Percentiles rank a stretch among this genome's conserved stretches.
Conservation (phyloP, 139 green algal genomes). For the Chloropicon primus region DNA sequence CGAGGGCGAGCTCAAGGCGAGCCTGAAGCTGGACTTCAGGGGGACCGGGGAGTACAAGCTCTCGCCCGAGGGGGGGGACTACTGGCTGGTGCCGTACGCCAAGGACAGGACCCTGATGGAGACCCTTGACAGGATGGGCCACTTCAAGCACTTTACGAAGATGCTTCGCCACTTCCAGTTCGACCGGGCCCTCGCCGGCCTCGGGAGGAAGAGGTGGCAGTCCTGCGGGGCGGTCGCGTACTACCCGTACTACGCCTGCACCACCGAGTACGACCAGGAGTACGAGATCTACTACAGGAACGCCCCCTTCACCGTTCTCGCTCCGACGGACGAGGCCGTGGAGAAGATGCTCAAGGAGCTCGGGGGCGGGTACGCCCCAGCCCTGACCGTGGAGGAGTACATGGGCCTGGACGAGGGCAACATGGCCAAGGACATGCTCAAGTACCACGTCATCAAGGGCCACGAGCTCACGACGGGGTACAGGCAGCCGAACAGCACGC, state of each 20-base stretch:
- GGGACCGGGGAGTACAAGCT: not conserved
- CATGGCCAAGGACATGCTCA: not conserved
- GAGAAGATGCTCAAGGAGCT: not conserved
- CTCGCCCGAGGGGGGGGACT: not conserved
- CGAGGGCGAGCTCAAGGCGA: not conserved
- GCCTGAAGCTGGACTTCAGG: not conserved
- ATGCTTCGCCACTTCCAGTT: not conserved
- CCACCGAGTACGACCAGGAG: not conserved
- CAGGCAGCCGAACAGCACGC: not conserved
- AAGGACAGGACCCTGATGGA: not conserved
- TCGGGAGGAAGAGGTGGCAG: not conserved
- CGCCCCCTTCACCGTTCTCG: not conserved
- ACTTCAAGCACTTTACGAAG: not conserved
- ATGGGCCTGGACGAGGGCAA: not conserved
- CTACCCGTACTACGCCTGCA: not conserved
- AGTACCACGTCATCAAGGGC: too few relatives aligned
- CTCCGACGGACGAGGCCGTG: not conserved
- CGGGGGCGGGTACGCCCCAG: too few relatives aligned
- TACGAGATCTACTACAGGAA: not conserved
- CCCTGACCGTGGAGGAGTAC: not conserved
- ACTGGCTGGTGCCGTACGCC: not conserved
- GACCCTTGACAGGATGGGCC: not conserved
- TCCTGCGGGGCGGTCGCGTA: not conserved
- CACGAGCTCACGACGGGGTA: not conserved
- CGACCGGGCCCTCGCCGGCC: not conserved